Percentiles rank a stretch among this genome's conserved stretches.
Conservation (phyloP, 2,329 filamentous ascomycete genomes). For the Neoscytalidium dimidiatum region DNA sequence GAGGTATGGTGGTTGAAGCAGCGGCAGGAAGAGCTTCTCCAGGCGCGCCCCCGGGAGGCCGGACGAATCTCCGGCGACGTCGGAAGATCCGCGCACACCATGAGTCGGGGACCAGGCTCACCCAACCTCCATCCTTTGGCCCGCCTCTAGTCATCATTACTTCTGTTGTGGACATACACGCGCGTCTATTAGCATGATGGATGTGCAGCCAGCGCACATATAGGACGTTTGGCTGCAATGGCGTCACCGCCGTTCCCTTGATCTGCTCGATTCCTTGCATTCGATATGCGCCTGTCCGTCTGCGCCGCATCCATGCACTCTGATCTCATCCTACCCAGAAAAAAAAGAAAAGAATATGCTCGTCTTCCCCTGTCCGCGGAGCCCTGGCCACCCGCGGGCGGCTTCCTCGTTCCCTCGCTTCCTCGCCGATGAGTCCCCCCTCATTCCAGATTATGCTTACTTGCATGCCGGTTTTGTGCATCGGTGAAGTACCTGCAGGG, state of each 20-base stretch:
- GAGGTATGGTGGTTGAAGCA: background rate
- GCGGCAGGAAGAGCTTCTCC: background rate
- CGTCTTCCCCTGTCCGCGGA: background rate
- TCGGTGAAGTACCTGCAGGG: background rate
- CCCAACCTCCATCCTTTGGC: background rate
- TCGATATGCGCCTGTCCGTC: background rate
- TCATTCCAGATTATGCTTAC: slow-evolving; percentile 6
- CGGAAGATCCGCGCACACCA: slow-evolving; percentile 7
- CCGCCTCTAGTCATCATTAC: background rate
- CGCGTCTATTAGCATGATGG: background rate
- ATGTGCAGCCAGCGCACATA: background rate
- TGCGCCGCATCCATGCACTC: background rate
- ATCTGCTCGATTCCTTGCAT: slow-evolving; percentile 7
- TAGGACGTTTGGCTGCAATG: background rate
- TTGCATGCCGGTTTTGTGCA: background rate
- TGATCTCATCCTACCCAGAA: background rate
- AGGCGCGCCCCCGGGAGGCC: background rate
- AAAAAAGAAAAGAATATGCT: background rate
- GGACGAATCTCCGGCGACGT: slow-evolving; percentile 6
- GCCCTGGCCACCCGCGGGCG: too few species aligned
- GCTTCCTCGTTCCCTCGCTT: background rate
- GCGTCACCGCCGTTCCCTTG: background rate
- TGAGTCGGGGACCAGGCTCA: slow-evolving; percentile 6
- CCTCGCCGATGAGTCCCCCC: background rate
- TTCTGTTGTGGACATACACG: background rate